A percentile compares a stretch with the other conserved stretches of the same genome.
Evolutionary conservation across 306 rosid species (phyloP).

Genomic region (Dicorynia guianensis): DNA sequence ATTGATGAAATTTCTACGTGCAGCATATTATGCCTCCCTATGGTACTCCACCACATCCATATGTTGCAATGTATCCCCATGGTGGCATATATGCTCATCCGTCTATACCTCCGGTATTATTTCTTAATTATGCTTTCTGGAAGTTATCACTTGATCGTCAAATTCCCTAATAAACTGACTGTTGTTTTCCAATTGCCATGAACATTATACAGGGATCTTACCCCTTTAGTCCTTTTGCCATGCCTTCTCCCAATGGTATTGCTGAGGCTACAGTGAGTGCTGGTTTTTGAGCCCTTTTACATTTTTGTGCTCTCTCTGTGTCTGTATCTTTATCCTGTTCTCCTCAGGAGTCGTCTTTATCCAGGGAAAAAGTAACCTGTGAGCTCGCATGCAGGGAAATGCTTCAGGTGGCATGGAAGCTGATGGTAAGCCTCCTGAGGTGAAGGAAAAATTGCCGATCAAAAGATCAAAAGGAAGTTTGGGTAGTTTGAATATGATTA

Average conservation of each 20-base stretch:
- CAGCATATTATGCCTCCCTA: slow-evolving; percentile 99
- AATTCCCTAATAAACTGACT: slow-evolving; percentile 33
- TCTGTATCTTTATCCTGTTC: background rate
- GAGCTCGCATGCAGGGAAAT: slow-evolving; percentile 73
- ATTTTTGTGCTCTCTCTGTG: slow-evolving; percentile 7
- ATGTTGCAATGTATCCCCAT: slow-evolving; percentile 99
- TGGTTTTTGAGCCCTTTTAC: background rate
- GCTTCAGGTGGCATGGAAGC: slow-evolving; percentile 81
- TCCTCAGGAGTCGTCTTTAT: background rate
- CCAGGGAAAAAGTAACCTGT: slow-evolving; percentile 41
- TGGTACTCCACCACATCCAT: slow-evolving; percentile 97
- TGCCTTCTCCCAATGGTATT: slow-evolving; percentile 93
- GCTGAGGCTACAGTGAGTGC: slow-evolving; percentile 90
- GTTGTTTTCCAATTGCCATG: slow-evolving; percentile 23
- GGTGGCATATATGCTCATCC: slow-evolving; percentile 99
- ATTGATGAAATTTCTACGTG: slow-evolving; percentile 43
- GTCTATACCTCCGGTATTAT: slow-evolving; percentile 91
- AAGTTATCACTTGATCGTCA: background rate
- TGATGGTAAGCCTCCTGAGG: slow-evolving; percentile 84
- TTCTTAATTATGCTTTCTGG: slow-evolving; percentile 42
- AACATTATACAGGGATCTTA: slow-evolving; percentile 79
- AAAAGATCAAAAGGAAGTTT: slow-evolving; percentile 98
- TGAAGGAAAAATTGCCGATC: slow-evolving; percentile 90
- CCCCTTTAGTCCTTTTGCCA: slow-evolving; percentile 94
- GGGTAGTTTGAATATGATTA: slow-evolving; percentile 96